Percentiles rank a stretch among this genome's conserved stretches.
Evolutionary conservation across 2,329 filamentous ascomycete genomes (phyloP).

Genomic region (Fusarium caatingaense): DNA sequence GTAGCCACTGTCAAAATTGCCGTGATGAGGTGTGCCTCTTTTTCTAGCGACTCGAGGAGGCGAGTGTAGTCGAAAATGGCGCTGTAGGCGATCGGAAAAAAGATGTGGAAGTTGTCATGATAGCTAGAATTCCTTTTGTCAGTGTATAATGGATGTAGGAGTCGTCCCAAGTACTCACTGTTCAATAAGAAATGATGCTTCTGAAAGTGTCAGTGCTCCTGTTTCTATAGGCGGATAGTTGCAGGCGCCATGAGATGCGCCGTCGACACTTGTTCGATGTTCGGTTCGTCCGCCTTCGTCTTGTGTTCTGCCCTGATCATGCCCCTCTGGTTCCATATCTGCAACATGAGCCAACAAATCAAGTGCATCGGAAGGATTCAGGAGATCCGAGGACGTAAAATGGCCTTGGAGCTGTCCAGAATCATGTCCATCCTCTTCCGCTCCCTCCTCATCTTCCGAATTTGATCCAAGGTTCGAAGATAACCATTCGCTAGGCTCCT

Average conservation of each 20-base stretch:
- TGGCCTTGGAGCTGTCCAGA: slow-evolving; percentile 51
- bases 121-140: slow-evolving; percentile 58
- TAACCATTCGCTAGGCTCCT: slow-evolving; percentile 29
- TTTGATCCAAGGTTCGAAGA: slow-evolving; percentile 32
- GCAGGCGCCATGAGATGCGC: slow-evolving; percentile 2
- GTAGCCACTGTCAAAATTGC: slow-evolving; percentile 77
- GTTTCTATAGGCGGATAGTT: slow-evolving; percentile 51
- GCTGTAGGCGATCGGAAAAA: slow-evolving; percentile 74
- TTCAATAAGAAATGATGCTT: slow-evolving; percentile 45
- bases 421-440: slow-evolving; percentile 5
- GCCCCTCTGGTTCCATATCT: slow-evolving; percentile 49
- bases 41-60: slow-evolving; percentile 66
- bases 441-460: slow-evolving; percentile 13
- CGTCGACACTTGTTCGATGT: neutral
- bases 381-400: slow-evolving; percentile 54
- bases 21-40: slow-evolving; percentile 75
- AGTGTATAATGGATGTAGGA: too few relatives aligned
- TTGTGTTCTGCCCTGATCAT: slow-evolving; percentile 28
- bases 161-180: slow-evolving; percentile 31
- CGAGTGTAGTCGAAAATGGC: slow-evolving; percentile 65
- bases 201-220: slow-evolving; percentile 46
- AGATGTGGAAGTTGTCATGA: slow-evolving; percentile 74
- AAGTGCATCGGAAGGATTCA: slow-evolving; percentile 57
- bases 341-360: slow-evolving; percentile 56
- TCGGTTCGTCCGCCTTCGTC: neutral